Base-by-base conservation (phyloP, 495 filamentous ascomycete species). In the Aspergillus olivimuriae region DNA sequence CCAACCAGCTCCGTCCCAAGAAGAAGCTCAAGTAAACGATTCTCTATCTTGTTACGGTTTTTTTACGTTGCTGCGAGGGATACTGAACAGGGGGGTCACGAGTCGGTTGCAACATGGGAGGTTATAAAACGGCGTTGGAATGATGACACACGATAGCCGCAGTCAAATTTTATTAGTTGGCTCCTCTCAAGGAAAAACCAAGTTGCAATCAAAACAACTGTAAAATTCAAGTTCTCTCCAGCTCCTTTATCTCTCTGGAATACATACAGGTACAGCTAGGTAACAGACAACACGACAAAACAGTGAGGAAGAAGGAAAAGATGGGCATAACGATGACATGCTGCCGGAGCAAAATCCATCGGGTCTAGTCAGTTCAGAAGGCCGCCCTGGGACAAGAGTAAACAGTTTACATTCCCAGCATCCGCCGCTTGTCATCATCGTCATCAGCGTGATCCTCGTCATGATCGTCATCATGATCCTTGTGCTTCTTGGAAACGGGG, bases 1-100 rank as follows among this genome's bases (percentile, higher is more conserved):
- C 79, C 77, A 97, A 97, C 85, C 92, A 98, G 81, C 84, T 98
- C 63, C 88, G 94, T 75, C 92, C 92, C 67, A 98, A 98, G 91
- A 98, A 98, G 89, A 98, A 98, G 89, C 81, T 98, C 60, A 98
- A 98, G 80, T 98, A 90, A 65, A 76, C 63, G 70, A 63, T 57
- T 69, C 46, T 32, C 19, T 58, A 53, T 59, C 46, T 60, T 68
- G 55, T 67, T 67, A 60, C 62, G 65, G 56, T 67, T 65, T 63
- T 69, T 69, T 66, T 66, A 61, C 50, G 57, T 58, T 60, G 56
- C 63, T 56, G 53, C 58, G 53, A 56, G 46, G 47, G 61, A 58
- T 54, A 52, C 45, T 46, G 41, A 56, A 58, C 46, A 43, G 45
- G 55, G n/a, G 40, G 32, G 55, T 56, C 53, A 50, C 64, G 57